Base-by-base conservation (phyloP, 257 asterid genomes). In the Plantago major region DNA sequence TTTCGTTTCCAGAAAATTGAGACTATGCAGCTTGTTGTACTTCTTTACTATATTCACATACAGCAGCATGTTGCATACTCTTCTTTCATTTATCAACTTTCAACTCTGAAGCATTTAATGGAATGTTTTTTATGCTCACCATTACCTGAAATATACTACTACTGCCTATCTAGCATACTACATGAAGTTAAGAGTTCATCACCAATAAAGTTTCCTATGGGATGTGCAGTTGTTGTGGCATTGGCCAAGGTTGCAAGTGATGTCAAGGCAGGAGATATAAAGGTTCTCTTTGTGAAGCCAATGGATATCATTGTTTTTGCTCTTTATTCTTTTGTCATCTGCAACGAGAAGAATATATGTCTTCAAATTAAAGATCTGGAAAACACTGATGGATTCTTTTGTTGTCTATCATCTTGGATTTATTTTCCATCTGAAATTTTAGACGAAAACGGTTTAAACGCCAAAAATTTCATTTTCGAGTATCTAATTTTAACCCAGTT, bases 181-280 rank as follows among this genome's bases (percentile, higher is more conserved):
- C 9, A 3, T 15, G 53, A 15, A 48, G 19, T 22, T 22, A 22
- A 22, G 26, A 22, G 26, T 22, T 22, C 26, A 22, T 22, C 26
- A 22, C 26, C 26, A 22, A 22, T 52, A 67, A 69, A 43, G 49
- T 40, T 70, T 73, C 55, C 14, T 62, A 51, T 65, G 68, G 43
- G 60, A 66, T 47, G 18, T 79, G 78, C 81, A 93, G 99, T 89
- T 78, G 97, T 96, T 13, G 81, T 93, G 65, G 96, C 91, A 44
- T 76, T 80, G 67, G 97, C 99, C 69, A 89, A 85, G 84, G 92
- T 89, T 66, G 99, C 97, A 54, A 89, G 88, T 76, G 99, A 93
- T 16, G 94, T 93, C 58, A 22, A 22, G 26, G 26, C 26, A 22
- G 26, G 26, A 22, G 26, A 22, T 22, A 22, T 22, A 22, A 22